Evolutionary conservation across 345 rosid genomes (phyloP).

Genomic region (Geranium brycei): DNA sequence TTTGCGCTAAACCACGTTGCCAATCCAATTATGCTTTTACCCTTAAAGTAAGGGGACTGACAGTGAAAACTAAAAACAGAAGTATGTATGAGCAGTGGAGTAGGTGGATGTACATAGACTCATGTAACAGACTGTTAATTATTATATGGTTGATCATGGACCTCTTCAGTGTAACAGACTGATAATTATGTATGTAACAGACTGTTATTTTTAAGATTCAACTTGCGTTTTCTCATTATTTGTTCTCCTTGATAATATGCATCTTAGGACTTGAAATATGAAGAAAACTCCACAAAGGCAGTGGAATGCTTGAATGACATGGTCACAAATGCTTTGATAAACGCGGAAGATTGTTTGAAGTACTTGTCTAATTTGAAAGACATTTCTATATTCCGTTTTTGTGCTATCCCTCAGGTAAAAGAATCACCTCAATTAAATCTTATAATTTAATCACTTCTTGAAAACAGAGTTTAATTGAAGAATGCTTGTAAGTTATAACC

Average conservation of each 20-base stretch:
- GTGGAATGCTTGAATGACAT: slow-evolving; percentile 29
- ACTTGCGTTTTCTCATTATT: slow-evolving; percentile 2
- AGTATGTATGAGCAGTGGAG: not conserved
- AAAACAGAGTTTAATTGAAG: too few relatives aligned
- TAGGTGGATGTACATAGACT: not conserved
- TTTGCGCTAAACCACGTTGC: not conserved
- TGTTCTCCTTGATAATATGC: slow-evolving; percentile 3
- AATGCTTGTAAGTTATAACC: too few relatives aligned
- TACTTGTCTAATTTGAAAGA: slow-evolving; percentile 24
- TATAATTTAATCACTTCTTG: too few relatives aligned
- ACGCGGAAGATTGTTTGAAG: slow-evolving; percentile 21
- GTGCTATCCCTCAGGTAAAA: slow-evolving; percentile 24
- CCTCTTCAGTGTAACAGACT: too few relatives aligned
- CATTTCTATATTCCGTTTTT: slow-evolving; percentile 25
- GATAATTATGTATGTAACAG: too few relatives aligned
- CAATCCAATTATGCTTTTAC: too few relatives aligned
- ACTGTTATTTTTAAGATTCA: too few relatives aligned
- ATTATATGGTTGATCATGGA: too few relatives aligned
- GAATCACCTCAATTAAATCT: not conserved
- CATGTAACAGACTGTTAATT: too few relatives aligned
- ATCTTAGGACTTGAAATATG: slow-evolving; percentile 66
- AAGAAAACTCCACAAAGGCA: slow-evolving; percentile 28
- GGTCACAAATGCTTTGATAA: slow-evolving; percentile 26
- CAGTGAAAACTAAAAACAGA: too few relatives aligned
- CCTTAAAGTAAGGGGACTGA: too few relatives aligned